Percentiles rank a stretch among this genome's conserved stretches.
Conservation (phyloP, 2,329 filamentous ascomycete species). For the Colletotrichum acutatum region DNA sequence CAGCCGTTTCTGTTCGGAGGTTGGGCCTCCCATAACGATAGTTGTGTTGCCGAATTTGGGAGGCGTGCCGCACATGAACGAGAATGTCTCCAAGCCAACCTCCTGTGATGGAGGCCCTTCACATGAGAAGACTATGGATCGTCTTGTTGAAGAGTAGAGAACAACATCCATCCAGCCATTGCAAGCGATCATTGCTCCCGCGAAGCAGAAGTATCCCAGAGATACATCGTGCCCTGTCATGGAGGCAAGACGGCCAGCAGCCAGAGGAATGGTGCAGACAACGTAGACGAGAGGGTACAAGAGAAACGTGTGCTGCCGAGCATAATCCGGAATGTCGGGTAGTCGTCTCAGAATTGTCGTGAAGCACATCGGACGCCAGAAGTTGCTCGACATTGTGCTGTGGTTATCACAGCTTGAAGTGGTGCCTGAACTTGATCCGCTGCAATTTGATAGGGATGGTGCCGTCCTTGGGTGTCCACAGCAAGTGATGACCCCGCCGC, state of each 20-base stretch:
- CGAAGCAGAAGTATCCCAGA: slow-evolving; percentile 66
- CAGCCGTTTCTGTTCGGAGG: slow-evolving; percentile 3
- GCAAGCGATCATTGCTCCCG: slow-evolving; percentile 67
- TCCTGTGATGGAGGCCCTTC: slow-evolving; percentile 53
- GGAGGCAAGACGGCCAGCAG: slow-evolving; percentile 70
- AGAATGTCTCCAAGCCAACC: slow-evolving; percentile 62
- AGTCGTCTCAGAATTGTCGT: slow-evolving; percentile 14
- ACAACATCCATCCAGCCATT: slow-evolving; percentile 67
- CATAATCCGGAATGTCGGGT: slow-evolving; percentile 35
- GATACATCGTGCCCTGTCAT: slow-evolving; percentile 66
- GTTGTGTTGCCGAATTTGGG: slow-evolving; percentile 55
- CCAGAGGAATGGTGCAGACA: slow-evolving; percentile 74
- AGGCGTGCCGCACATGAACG: slow-evolving; percentile 56
- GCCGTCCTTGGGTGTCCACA: neutral
- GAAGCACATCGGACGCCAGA: neutral
- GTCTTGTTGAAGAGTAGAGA: slow-evolving; percentile 63
- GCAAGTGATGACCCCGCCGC: slow-evolving; percentile 13
- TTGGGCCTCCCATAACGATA: slow-evolving; percentile 42
- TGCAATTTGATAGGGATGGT: slow-evolving; percentile 38
- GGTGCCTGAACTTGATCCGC: neutral
- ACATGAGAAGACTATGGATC: slow-evolving; percentile 60
- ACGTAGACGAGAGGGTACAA: slow-evolving; percentile 77
- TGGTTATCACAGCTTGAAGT: neutral
- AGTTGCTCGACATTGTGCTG: neutral
- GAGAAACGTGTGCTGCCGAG: slow-evolving; percentile 66